Base-by-base conservation (phyloP, 2,329 filamentous ascomycete species). In the Albifimbria verrucaria region DNA sequence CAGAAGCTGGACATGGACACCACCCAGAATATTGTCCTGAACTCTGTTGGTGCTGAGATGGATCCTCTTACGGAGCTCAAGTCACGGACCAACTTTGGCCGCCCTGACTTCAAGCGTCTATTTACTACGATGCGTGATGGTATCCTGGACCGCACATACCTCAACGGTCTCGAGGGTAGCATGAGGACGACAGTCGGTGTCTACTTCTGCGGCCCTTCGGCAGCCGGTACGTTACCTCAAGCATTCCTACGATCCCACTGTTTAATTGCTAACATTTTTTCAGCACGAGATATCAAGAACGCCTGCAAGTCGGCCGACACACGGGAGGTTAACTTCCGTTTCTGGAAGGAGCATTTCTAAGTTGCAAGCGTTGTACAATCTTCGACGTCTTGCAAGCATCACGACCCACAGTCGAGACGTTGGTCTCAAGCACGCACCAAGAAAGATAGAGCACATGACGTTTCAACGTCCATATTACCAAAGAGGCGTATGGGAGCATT, bases 311-410 rank as follows among this genome's bases (percentile, higher is more conserved):
- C 77, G 50, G 87, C 88, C 17, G 89, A 85, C 12, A 85, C 82
- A 36, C 83, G 83, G 57, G 89, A 96, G 61, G 91, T 99, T 53
- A 84, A 87, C 65, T 99, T 97, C 77, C 89, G 90, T 64, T 99
- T 99, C 79, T 99, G 94, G 94, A 99, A 99, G 77, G 94, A 99
- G 74, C 93, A 99, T 68, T 87, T 87, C 68, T 87, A 79, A 65
- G n/a, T 12, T 26, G 18, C 15, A 39, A 39, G 32, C 32, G 12
- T 39, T 7, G 15, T 15, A 6, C 32, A n/a, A 5, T 39, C 18
- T 39, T 39, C 32, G 32, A 39, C 12, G 32, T 5, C 32, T 15
- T 39, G 15, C 11, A 39, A 39, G 32, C 26, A 39, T 39, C 5
- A 39, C 15, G 32, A 39, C 12, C 32, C 32, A 39, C 32, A 39